phyloP scores from a whole-genome alignment of 139 green algal species.

The Monoraphidium neglectum region DNA sequence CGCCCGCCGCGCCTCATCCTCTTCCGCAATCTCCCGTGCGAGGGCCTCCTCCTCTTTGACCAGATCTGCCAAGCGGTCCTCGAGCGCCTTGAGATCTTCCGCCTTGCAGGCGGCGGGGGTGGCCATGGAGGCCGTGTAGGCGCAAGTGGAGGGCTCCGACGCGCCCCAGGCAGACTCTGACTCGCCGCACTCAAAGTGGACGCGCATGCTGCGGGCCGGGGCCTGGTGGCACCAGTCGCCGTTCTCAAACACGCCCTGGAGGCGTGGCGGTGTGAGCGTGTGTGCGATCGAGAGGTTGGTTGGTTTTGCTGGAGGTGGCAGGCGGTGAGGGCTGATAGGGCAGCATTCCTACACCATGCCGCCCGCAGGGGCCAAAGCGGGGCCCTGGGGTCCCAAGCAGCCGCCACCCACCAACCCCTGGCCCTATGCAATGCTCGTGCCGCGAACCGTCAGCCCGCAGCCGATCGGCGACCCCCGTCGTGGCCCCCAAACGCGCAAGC shows the following conservation, averaged over 20 bases:
- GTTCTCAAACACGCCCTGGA: slow-evolving; percentile 39
- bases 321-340: background rate
- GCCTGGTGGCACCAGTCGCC: slow-evolving; percentile 79
- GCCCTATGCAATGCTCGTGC: background rate
- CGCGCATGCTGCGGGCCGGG: slow-evolving; percentile 60
- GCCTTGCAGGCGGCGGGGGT: slow-evolving; percentile 72
- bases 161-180: slow-evolving; percentile 61
- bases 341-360: background rate
- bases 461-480: no score
- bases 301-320: no score
- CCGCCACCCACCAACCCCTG: slow-evolving; percentile 7
- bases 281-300: background rate
- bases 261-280: background rate
- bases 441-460: no score
- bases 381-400: background rate
- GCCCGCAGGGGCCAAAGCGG: background rate
- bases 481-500: no score
- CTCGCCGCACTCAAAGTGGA: slow-evolving; percentile 66
- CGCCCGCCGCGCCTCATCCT: slow-evolving; percentile 10
- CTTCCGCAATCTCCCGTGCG: slow-evolving; percentile 19
- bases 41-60: slow-evolving; percentile 35
- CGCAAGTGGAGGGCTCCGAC: slow-evolving; percentile 77
- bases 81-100: slow-evolving; percentile 11
- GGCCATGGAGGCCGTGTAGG: slow-evolving; percentile 66
- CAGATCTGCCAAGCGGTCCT: slow-evolving; percentile 19